A percentile compares a stretch with the other conserved stretches of the same genome.
phyloP scores from a whole-genome alignment of 108 stramenopile species.

The Fistulifera pelliculosa region DNA sequence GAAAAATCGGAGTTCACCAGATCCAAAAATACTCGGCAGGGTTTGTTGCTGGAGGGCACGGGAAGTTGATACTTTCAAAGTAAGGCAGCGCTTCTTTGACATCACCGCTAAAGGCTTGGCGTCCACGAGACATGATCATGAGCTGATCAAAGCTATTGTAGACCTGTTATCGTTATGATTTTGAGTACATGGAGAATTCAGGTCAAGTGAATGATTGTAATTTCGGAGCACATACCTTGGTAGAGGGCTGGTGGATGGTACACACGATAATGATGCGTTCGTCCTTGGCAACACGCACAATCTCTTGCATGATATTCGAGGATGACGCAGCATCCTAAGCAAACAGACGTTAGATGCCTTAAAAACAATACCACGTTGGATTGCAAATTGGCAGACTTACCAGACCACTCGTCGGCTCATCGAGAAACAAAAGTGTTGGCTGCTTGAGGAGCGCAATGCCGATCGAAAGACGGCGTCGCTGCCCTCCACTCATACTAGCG shows the following conservation, averaged over 20 bases:
- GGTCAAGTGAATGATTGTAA: not conserved
- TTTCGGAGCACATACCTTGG: conserved; percentile 13
- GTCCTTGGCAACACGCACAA: conserved; percentile 29
- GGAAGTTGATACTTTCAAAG: conserved; percentile 18
- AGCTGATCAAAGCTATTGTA: conserved; percentile 40
- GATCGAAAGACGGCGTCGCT: conserved; percentile 26
- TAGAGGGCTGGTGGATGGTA: conserved; percentile 60
- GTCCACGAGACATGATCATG: conserved; percentile 41
- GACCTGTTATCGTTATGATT: too few relatives aligned
- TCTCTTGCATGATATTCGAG: conserved; percentile 13
- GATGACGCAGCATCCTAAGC: conserved; percentile 19
- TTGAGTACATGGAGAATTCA: too few relatives aligned
- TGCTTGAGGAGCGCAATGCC: conserved; percentile 82
- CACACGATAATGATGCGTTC: conserved; percentile 31
- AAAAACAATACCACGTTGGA: not conserved
- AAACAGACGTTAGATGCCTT: not conserved
- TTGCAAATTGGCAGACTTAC: not conserved
- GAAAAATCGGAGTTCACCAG: conserved; percentile 31
- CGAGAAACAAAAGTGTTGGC: conserved; percentile 82
- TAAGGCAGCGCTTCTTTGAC: conserved; percentile 10
- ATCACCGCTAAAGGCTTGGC: conserved; percentile 10
- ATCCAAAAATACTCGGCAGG: conserved; percentile 35
- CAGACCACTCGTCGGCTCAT: conserved; percentile 80
- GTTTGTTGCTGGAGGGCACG: conserved; percentile 22
- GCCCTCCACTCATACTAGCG: conserved; percentile 17